phyloP scores from a whole-genome alignment of 1,284 basidiomycete species.

The Athelia sp. region DNA sequence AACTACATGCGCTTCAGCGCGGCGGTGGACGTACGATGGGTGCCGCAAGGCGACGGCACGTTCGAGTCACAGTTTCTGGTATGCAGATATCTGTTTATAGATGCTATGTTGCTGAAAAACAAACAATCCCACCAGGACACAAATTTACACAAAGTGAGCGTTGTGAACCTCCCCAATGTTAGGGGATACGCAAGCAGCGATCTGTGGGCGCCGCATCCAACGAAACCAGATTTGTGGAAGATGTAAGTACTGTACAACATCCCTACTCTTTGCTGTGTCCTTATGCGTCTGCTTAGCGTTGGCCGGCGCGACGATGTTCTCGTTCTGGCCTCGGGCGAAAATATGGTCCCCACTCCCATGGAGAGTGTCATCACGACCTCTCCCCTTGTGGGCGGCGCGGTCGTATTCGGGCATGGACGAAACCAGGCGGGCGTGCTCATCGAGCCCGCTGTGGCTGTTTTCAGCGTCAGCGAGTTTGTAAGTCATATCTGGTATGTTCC shows the following conservation, averaged over 20 bases:
- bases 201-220: slow-evolving; percentile 13
- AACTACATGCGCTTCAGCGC: slow-evolving; percentile 24
- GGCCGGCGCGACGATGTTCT: slow-evolving; percentile 21
- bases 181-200: slow-evolving; percentile 15
- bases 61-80: slow-evolving; percentile 36
- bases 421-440: slow-evolving; percentile 35
- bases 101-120: too few species aligned
- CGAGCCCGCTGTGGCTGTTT: slow-evolving; percentile 20
- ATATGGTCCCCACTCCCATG: slow-evolving; percentile 25
- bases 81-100: slow-evolving; percentile 7
- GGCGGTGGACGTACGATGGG: slow-evolving; percentile 24
- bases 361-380: slow-evolving; percentile 20
- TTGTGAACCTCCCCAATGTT: slow-evolving; percentile 12
- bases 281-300: slow-evolving; percentile 4
- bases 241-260: slow-evolving; percentile 6
- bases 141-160: slow-evolving; percentile 5
- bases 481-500: slow-evolving; percentile 30
- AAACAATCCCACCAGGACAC: slow-evolving; percentile 2
- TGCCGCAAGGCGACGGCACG: slow-evolving; percentile 32
- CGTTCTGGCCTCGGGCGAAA: slow-evolving; percentile 23
- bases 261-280: not conserved
- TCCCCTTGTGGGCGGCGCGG: slow-evolving; percentile 20
- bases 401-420: slow-evolving; percentile 36
- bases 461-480: slow-evolving; percentile 19
- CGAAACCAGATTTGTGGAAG: slow-evolving; percentile 10